These are phyloP conservation scores for Immersiporthe knoxdaviesiana DNA, from an alignment of 2,329 filamentous ascomycete species.

Conservation along the genomic window DNA sequence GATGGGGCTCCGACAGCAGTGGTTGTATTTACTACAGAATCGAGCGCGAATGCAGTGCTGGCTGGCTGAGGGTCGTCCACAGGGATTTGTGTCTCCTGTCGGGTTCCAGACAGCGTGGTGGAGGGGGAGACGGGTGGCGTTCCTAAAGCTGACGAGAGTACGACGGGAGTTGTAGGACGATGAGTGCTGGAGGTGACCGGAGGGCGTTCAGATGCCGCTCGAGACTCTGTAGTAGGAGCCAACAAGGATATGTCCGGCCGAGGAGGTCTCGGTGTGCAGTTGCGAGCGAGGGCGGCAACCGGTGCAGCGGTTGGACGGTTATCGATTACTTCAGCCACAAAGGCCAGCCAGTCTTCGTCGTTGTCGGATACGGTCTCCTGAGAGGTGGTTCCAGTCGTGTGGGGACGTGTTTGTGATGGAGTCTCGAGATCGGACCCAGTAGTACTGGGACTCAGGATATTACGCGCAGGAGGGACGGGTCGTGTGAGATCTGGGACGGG, in stretches of 20 bases:
- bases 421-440: background rate
- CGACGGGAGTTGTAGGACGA: background rate
- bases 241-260: background rate
- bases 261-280: background rate
- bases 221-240: slow-evolving; percentile 2
- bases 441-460: background rate
- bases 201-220: background rate
- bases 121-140: background rate
- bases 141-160: background rate
- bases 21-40: background rate
- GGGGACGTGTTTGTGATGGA: background rate
- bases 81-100: background rate
- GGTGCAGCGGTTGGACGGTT: background rate
- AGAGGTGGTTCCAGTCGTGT: background rate
- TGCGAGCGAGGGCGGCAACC: background rate
- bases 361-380: background rate
- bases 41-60: background rate
- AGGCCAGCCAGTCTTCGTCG: slow-evolving; percentile 6
- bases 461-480: too few species aligned
- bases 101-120: background rate
- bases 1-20: background rate
- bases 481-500: background rate
- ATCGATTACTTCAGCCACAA: background rate
- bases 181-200: background rate
- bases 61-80: background rate